These are phyloP conservation scores for Penstemon barbatus DNA, from an alignment of 257 asterid genomes.

Conservation along the genomic window DNA sequence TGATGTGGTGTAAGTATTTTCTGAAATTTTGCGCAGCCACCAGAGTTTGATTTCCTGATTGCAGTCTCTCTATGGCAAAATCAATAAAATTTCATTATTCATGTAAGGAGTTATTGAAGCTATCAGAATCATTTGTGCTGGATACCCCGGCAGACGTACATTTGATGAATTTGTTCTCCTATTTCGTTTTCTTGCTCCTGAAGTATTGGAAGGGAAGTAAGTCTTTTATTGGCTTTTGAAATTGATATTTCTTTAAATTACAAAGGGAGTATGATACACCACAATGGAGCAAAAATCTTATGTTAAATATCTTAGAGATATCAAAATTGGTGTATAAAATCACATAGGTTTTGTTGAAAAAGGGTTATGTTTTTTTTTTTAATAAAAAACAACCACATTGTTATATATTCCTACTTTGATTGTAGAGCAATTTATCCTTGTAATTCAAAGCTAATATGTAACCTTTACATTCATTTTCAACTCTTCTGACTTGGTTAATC, in stretches of 20 bases:
- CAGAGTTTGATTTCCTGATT: constrained; percentile 18
- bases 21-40: constrained; percentile 21
- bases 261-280: constrained; percentile 5
- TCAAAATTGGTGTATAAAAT: background rate
- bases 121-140: constrained; percentile 98
- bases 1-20: constrained; percentile 95
- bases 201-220: constrained; percentile 54
- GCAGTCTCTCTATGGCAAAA: constrained; percentile 9
- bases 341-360: constrained; percentile 1
- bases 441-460: background rate
- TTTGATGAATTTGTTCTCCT: constrained; percentile 97
- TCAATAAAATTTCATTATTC: constrained; percentile 1
- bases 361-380: background rate
- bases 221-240: constrained; percentile 31
- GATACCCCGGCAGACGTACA: constrained; percentile 96
- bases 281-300: too few relatives aligned
- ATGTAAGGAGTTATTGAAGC: constrained; percentile 97
- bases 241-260: constrained; percentile 9
- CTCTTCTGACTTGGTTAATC: constrained; percentile 21
- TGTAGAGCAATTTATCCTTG: background rate
- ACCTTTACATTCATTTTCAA: background rate
- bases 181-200: constrained; percentile 96
- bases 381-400: background rate
- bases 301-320: background rate
- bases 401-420: constrained; percentile 9